phyloP scores from a whole-genome alignment of 2,329 filamentous ascomycete genomes.

The Coccinonectria pachysandricola region DNA sequence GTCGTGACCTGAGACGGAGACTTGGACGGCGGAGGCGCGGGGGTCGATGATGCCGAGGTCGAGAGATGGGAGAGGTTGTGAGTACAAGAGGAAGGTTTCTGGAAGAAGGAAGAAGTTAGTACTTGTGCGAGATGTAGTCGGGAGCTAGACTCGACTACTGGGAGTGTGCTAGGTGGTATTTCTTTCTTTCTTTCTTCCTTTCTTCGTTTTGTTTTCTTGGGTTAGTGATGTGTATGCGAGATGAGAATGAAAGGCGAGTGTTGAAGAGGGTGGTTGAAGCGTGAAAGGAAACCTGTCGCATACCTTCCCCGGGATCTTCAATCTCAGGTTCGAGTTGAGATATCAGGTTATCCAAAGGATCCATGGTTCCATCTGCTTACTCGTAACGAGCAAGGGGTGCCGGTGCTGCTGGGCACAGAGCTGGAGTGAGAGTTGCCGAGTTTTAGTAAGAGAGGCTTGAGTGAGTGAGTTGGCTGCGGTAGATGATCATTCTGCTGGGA shows the following conservation, averaged over 20 bases:
- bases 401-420: no score
- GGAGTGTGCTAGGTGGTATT: neutral
- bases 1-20: slow-evolving; percentile 60
- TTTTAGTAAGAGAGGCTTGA: neutral
- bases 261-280: neutral
- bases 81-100: slow-evolving; percentile 88
- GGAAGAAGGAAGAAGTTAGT: no score
- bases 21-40: slow-evolving; percentile 51
- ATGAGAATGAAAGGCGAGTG: neutral
- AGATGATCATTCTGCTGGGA: no score
- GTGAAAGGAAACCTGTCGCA: slow-evolving; percentile 1
- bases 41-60: slow-evolving; percentile 81
- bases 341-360: slow-evolving; percentile 14
- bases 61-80: slow-evolving; percentile 59
- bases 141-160: neutral
- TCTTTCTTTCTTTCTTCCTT: neutral
- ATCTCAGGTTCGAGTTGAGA: slow-evolving; percentile 32
- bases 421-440: no score
- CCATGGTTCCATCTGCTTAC: slow-evolving; percentile 5
- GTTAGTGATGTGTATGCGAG: slow-evolving; percentile 1
- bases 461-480: neutral
- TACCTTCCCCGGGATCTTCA: slow-evolving; percentile 40
- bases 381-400: no score
- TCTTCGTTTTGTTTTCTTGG: neutral
- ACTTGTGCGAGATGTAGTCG: no score